phyloP scores from a whole-genome alignment of 805 yeast genomes.

The Metschnikowia colocasiae region DNA sequence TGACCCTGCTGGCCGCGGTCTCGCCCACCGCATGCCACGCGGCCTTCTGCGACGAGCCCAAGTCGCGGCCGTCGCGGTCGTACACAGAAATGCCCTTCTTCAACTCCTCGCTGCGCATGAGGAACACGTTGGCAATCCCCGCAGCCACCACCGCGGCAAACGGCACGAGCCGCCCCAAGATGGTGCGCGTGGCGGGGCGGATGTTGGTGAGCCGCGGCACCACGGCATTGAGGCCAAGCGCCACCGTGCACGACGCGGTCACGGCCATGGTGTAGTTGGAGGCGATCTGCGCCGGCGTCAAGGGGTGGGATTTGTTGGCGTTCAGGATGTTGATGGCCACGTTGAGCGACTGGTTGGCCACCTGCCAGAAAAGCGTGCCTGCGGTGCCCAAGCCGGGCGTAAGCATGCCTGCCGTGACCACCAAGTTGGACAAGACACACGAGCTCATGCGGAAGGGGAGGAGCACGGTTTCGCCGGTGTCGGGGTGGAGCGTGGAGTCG shows the following conservation, averaged over 20 bases:
- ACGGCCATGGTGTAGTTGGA: constrained; percentile 87
- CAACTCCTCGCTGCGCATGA: constrained; percentile 95
- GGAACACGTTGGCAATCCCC: constrained; percentile 90
- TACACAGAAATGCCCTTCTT: constrained; percentile 75
- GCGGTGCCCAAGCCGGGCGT: constrained; percentile 87
- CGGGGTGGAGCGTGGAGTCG: constrained; percentile 95
- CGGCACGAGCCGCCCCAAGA: constrained; percentile 86
- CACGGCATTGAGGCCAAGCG: constrained; percentile 83
- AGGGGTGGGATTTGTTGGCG: constrained; percentile 91
- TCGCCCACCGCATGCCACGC: constrained; percentile 94
- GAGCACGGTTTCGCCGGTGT: constrained; percentile 88
- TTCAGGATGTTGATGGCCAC: constrained; percentile 97
- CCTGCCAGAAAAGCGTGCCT: constrained; percentile 96
- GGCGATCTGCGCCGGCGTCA: constrained; percentile 71
- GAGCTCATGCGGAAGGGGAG: constrained; percentile 97
- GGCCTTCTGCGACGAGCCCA: constrained; percentile 73
- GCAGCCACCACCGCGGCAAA: constrained; percentile 99
- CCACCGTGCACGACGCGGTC: constrained; percentile 91
- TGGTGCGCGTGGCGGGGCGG: constrained; percentile 63
- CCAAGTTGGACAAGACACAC: constrained; percentile 87
- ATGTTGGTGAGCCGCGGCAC: constrained; percentile 81
- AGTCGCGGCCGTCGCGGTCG: constrained; percentile 58
- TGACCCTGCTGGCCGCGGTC: constrained; percentile 91
- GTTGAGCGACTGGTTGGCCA: constrained; percentile 93
- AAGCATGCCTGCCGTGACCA: constrained; percentile 96